Conservation (phyloP, 768 basidiomycete species). For the Hysterangium stoloniferum region DNA sequence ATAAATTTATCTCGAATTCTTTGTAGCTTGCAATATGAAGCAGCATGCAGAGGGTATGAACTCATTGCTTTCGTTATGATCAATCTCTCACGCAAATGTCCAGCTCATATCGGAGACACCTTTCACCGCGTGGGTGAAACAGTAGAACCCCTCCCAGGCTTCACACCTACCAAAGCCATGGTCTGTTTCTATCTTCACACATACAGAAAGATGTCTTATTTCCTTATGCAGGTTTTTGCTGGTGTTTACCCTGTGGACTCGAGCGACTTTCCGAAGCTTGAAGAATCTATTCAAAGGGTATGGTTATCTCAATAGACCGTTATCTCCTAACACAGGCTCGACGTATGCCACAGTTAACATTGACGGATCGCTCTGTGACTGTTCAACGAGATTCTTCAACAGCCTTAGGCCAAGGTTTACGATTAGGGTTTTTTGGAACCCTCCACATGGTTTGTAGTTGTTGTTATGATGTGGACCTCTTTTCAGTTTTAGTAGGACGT, state of each 20-base stretch:
- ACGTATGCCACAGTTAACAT: constrained; percentile 49
- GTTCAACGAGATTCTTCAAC: constrained; percentile 88
- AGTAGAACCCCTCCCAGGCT: constrained; percentile 83
- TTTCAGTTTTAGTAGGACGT: constrained; percentile 56
- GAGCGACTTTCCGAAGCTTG: constrained; percentile 86
- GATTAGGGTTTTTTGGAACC: constrained; percentile 92
- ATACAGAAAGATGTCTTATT: constrained; percentile 3
- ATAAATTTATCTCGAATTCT: neutral
- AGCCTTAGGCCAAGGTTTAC: constrained; percentile 90
- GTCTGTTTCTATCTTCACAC: constrained; percentile 30
- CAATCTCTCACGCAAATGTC: neutral
- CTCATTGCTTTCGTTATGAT: no score
- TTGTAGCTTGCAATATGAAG: constrained; percentile 90
- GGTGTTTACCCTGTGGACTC: constrained; percentile 92
- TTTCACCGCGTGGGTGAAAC: constrained; percentile 64
- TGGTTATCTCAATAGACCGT: constrained; percentile 15
- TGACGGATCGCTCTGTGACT: constrained; percentile 85
- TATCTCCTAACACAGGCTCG: neutral
- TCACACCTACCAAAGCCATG: constrained; percentile 92
- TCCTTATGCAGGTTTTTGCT: constrained; percentile 68
- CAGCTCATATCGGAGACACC: constrained; percentile 94
- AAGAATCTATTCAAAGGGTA: constrained; percentile 91
- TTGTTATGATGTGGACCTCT: neutral
- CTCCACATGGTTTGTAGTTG: constrained; percentile 62
- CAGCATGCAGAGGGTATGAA: constrained; percentile 88